phyloP scores from a whole-genome alignment of 2,329 filamentous ascomycete genomes.

The Epichloe brachyelytri region DNA sequence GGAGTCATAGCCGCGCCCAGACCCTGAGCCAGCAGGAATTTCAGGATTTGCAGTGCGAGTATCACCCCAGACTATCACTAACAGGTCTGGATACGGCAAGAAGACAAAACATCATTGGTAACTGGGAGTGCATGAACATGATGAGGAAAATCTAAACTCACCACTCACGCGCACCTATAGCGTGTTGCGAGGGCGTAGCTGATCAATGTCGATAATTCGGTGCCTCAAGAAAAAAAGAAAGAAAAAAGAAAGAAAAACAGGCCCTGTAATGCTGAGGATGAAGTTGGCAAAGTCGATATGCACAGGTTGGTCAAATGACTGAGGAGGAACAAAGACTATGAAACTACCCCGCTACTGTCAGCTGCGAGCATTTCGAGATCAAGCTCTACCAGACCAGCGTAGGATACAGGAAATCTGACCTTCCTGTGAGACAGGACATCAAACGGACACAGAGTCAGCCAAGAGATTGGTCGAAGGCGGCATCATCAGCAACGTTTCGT shows the following conservation, averaged over 20 bases:
- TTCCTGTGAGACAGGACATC: not conserved
- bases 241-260: not conserved
- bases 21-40: not conserved
- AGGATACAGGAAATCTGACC: not conserved
- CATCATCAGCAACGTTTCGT: not conserved
- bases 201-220: not conserved
- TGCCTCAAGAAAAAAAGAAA: not conserved
- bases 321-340: not conserved
- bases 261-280: not conserved
- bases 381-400: not conserved
- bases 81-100: too few species aligned
- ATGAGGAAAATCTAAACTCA: not conserved
- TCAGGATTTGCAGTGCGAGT: not conserved
- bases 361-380: not conserved
- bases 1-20: not conserved
- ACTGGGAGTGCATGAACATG: not conserved
- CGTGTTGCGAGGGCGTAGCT: not conserved
- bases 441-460: not conserved
- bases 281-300: not conserved
- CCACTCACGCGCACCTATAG: not conserved
- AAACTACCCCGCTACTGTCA: conserved; percentile 1
- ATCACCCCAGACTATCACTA: not conserved
- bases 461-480: not conserved
- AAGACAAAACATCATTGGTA: not conserved
- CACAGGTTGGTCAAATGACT: not conserved